phyloP scores from a whole-genome alignment of 306 rosid species.

The Dryas alaskensis region DNA sequence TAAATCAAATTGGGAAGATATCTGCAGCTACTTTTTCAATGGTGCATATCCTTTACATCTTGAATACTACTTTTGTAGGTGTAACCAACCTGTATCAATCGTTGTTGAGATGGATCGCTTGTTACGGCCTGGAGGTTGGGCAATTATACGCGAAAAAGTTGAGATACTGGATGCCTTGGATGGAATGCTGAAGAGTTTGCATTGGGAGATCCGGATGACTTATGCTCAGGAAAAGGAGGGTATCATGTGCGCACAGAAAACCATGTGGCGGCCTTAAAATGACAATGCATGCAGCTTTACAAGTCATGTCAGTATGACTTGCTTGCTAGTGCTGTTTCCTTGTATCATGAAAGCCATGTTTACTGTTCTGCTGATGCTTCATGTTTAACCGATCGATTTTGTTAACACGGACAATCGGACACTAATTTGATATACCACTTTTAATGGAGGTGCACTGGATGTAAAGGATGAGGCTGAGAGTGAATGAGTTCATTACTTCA shows the following conservation, averaged over 20 bases:
- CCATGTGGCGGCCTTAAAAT: conserved; percentile 71
- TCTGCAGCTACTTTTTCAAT: too few relatives aligned
- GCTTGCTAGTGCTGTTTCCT: neutral
- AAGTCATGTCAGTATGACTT: neutral
- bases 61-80: conserved; percentile 47
- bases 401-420: neutral
- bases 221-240: conserved; percentile 73
- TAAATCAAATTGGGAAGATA: neutral
- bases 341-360: neutral
- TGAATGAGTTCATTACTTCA: conserved; percentile 1
- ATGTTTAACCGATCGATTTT: neutral
- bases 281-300: neutral
- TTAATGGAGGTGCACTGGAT: neutral
- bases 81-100: conserved; percentile 73
- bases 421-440: neutral
- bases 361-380: neutral
- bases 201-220: conserved; percentile 81
- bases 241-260: conserved; percentile 79
- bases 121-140: conserved; percentile 89
- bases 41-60: neutral
- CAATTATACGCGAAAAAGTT: conserved; percentile 80
- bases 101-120: conserved; percentile 96
- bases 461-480: neutral
- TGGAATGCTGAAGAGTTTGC: conserved; percentile 65
- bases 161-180: conserved; percentile 73